These are phyloP conservation scores for Melastoma malabathricum DNA, from an alignment of 345 rosid genomes.

Conservation along the genomic window DNA sequence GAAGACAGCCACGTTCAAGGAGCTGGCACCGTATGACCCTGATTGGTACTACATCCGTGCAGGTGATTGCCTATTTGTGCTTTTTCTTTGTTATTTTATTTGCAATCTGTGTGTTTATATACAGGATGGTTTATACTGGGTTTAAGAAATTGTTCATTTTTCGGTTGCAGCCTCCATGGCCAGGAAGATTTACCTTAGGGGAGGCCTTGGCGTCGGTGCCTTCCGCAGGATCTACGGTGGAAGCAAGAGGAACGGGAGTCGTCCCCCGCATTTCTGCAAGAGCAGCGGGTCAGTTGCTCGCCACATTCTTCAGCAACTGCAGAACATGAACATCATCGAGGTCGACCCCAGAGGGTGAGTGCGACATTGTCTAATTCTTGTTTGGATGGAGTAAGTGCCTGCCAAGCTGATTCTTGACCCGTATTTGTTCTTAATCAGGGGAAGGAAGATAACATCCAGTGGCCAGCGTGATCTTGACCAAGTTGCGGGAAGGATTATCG, in stretches of 20 bases:
- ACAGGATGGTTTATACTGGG: too few species aligned
- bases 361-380: neutral
- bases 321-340: slow-evolving; percentile 24
- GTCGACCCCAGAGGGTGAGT: slow-evolving; percentile 19
- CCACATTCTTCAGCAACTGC: slow-evolving; percentile 38
- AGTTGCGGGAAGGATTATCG: slow-evolving; percentile 34
- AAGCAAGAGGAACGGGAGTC: slow-evolving; percentile 34
- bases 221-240: slow-evolving; percentile 32
- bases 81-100: too few species aligned
- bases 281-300: slow-evolving; percentile 39
- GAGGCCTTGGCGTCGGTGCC: slow-evolving; percentile 35
- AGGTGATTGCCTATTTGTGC: slow-evolving; percentile 8
- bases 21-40: slow-evolving; percentile 66
- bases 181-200: slow-evolving; percentile 36
- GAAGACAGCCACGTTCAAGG: slow-evolving; percentile 57
- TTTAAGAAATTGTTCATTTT: neutral
- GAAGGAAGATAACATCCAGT: slow-evolving; percentile 31
- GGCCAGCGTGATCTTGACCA: slow-evolving; percentile 41
- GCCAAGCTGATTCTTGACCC: neutral
- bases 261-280: slow-evolving; percentile 36
- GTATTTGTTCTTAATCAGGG: slow-evolving; percentile 15
- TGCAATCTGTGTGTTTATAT: too few species aligned
- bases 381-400: too few species aligned
- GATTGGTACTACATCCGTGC: slow-evolving; percentile 64
- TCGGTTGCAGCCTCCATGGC: slow-evolving; percentile 31